Base-by-base conservation (phyloP, 2,329 filamentous ascomycete genomes). In the Scedosporium boydii region DNA sequence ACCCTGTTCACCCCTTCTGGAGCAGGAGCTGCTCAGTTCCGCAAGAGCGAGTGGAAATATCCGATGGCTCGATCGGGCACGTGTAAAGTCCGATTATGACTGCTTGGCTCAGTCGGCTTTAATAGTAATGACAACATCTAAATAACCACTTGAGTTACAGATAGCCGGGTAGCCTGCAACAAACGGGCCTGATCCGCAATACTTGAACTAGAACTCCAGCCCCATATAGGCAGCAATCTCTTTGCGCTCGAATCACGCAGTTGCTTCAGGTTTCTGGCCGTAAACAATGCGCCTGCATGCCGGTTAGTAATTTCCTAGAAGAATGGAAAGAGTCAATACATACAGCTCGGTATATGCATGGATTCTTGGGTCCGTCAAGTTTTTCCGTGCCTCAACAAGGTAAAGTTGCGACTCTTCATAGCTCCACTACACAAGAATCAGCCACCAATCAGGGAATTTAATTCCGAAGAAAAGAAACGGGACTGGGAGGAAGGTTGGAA, bases 341-440 rank as follows among this genome's bases (percentile, higher is more conserved):
- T 63, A 66, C 64, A 66, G 10, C 3, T 64, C 29, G 6, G 58
- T 58, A 55, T 74, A 74, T 10, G 70, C 68, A 59, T 74, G 72
- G 18, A 73, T 69, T 0, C 66, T 66, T 0, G 71, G 71, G 41
- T 74, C 72, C 18, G 68, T 67, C 69, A 74, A 69, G 2, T 71
- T 66, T 55, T 68, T 65, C 23, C 72, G 66, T 14, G 71, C 71
- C 58, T 72, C 46, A 1, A 66, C 68, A 38, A 74, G 72, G 60
- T 72, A 74, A 21, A 74, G 60, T 44, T 74, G 71, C 65, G 72
- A 73, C 64, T 70, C 70, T 0, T 65, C 51, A 62, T 67, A 69
- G 0, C 26, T 41, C 46, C 61, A 66, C 59, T 64, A 26, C 6
- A 6, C 27, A 23, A 27, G 59, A 23, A 55, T 38, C 34, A n/a